Conservation (phyloP, 257 asterid species). For the Plantago major region DNA sequence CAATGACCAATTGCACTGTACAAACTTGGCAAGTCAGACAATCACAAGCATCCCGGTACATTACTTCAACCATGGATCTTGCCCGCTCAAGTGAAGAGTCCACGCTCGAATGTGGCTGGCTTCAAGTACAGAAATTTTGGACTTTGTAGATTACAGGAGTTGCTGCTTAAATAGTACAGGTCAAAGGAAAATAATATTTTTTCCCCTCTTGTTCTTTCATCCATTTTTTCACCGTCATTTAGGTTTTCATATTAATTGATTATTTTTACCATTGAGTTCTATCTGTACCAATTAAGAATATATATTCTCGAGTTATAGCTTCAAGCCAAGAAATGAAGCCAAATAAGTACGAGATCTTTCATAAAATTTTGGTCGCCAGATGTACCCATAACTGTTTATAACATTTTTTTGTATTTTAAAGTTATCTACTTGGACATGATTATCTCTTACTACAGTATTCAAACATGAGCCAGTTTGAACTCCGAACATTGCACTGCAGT, state of each 20-base stretch:
- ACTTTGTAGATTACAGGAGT: slow-evolving; percentile 50
- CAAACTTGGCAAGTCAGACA: slow-evolving; percentile 17
- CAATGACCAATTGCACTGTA: slow-evolving; percentile 20
- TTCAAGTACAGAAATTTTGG: slow-evolving; percentile 36
- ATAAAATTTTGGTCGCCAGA: too few relatives aligned
- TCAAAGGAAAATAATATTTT: slow-evolving; percentile 34
- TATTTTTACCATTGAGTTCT: slow-evolving; percentile 42
- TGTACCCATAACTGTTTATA: too few relatives aligned
- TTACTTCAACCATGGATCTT: too few relatives aligned
- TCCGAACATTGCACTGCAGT: too few relatives aligned
- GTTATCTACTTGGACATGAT: too few relatives aligned
- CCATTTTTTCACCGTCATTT: slow-evolving; percentile 13
- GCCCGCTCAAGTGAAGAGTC: slow-evolving; percentile 21
- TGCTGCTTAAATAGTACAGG: slow-evolving; percentile 30
- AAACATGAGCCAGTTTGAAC: too few relatives aligned
- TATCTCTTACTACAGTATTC: too few relatives aligned
- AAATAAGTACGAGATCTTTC: neutral
- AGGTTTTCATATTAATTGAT: slow-evolving; percentile 31
- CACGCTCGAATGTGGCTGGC: slow-evolving; percentile 10
- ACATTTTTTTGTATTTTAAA: too few relatives aligned
- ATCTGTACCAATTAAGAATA: slow-evolving; percentile 30
- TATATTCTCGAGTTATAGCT: slow-evolving; percentile 23
- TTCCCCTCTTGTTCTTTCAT: slow-evolving; percentile 35
- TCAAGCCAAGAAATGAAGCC: slow-evolving; percentile 18
- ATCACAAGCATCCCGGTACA: slow-evolving; percentile 15